Evolutionary conservation across 106 monocot species (phyloP).

Genomic region (Agapanthus africanus): DNA sequence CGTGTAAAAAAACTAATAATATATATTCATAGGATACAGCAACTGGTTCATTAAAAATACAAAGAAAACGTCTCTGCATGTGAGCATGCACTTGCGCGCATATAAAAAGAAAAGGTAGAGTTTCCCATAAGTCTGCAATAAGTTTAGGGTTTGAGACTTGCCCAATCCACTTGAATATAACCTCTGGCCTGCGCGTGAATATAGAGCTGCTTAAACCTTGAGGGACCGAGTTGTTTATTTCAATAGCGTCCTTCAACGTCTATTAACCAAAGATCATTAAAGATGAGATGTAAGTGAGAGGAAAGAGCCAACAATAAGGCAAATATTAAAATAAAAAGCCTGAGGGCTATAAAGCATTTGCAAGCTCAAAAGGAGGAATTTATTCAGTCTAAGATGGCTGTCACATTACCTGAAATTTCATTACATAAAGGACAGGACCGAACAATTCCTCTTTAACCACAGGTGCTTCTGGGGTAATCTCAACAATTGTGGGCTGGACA

Average conservation of each 20-base stretch:
- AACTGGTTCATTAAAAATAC: background rate
- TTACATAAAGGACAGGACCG: conserved; percentile 91
- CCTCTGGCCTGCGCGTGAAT: conserved; percentile 73
- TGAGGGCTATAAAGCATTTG: background rate
- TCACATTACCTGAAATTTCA: conserved; percentile 78
- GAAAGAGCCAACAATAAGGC: background rate
- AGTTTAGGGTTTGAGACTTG: conserved; percentile 19
- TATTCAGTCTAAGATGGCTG: too few relatives aligned
- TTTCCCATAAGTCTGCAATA: background rate
- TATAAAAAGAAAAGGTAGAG: background rate
- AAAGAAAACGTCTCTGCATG: background rate
- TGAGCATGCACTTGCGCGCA: background rate
- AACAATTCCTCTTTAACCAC: conserved; percentile 94
- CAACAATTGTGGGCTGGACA: conserved; percentile 94
- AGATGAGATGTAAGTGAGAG: background rate
- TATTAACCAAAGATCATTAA: too few relatives aligned
- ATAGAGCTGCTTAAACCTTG: conserved; percentile 98
- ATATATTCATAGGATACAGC: too few relatives aligned
- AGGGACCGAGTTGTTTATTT: conserved; percentile 87
- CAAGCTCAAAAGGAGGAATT: background rate
- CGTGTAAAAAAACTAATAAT: too few relatives aligned
- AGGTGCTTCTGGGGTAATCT: conserved; percentile 64
- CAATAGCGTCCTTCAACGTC: conserved; percentile 92
- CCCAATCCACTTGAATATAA: conserved; percentile 97
- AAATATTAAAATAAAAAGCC: background rate